These are phyloP conservation scores for Leptographium galeiforme DNA, from an alignment of 2,329 filamentous ascomycete species.

Conservation along the genomic window DNA sequence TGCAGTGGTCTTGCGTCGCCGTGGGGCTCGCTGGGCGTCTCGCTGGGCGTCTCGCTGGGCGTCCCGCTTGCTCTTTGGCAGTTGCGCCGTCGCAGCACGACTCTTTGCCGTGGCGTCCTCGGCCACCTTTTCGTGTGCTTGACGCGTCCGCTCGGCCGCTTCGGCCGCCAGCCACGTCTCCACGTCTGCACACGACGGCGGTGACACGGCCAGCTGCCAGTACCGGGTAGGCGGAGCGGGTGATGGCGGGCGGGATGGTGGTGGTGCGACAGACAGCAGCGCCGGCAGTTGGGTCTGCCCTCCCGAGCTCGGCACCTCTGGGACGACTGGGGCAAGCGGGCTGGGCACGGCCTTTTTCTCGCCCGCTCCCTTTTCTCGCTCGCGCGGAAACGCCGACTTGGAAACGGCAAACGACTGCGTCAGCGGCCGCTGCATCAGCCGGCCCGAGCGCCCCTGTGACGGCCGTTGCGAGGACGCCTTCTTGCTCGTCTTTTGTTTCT, in stretches of 20 bases:
- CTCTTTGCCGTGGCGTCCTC: not conserved
- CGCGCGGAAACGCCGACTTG: not conserved
- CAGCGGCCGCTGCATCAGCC: not conserved
- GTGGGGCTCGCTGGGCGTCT: not conserved
- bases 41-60: not conserved
- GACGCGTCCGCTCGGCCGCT: slow-evolving; percentile 19
- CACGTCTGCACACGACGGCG: slow-evolving; percentile 61
- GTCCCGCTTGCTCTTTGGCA: not conserved
- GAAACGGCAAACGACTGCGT: not conserved
- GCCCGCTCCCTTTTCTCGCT: not conserved
- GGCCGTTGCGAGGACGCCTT: no score
- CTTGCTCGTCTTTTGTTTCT: no score
- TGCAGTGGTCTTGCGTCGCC: not conserved
- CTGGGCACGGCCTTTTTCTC: not conserved
- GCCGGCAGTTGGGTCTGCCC: not conserved
- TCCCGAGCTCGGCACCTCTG: no score
- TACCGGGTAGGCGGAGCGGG: not conserved
- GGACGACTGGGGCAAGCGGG: no score
- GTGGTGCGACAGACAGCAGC: not conserved
- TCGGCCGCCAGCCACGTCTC: slow-evolving; percentile 44
- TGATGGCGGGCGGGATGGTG: not conserved
- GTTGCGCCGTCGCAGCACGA: not conserved
- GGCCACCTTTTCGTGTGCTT: slow-evolving; percentile 3
- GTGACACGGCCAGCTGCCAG: slow-evolving; percentile 65
- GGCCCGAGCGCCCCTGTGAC: no score